phyloP scores from a whole-genome alignment of 208 protist genomes.

The Jaenimonas drosophilae region DNA sequence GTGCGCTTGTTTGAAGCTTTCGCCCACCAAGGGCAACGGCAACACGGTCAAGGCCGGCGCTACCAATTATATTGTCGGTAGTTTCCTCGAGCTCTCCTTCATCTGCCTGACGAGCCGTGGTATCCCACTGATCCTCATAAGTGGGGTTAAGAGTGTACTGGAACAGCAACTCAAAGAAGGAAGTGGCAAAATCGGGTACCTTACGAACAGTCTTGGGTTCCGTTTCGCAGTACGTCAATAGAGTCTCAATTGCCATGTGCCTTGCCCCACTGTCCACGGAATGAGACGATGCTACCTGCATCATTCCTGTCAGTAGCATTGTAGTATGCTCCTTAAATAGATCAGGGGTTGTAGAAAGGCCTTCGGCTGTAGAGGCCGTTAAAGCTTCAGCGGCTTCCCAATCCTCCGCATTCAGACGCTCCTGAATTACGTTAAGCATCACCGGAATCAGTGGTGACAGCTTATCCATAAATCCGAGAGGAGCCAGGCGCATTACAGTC shows the following conservation, averaged over 20 bases:
- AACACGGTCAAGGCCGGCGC: constrained; percentile 63
- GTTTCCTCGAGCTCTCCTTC: constrained; percentile 55
- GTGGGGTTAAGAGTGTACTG: constrained; percentile 68
- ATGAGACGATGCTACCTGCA: constrained; percentile 54
- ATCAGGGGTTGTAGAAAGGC: constrained; percentile 23
- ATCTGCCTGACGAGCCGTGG: constrained; percentile 32
- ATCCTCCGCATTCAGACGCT: constrained; percentile 44
- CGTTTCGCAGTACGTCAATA: constrained; percentile 76
- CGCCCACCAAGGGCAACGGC: constrained; percentile 60
- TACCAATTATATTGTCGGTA: constrained; percentile 52
- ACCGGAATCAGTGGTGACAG: constrained; percentile 39
- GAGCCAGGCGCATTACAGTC: constrained; percentile 36
- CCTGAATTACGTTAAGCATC: constrained; percentile 56
- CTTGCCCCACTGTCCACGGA: constrained; percentile 34
- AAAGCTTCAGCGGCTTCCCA: constrained; percentile 54
- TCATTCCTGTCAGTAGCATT: constrained; percentile 50
- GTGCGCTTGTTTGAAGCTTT: constrained; percentile 57
- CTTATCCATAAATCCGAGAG: constrained; percentile 19
- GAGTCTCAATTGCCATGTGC: constrained; percentile 73
- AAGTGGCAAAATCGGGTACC: constrained; percentile 61
- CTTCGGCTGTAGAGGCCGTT: constrained; percentile 40
- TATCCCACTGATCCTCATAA: constrained; percentile 61
- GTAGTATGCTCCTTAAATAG: constrained; percentile 49
- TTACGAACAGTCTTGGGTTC: constrained; percentile 68
- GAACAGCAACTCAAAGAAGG: constrained; percentile 81